Evolutionary conservation across 306 rosid genomes (phyloP), one percentile per base, ranked within the genome.

Genomic region (Fagus crenata): DNA sequence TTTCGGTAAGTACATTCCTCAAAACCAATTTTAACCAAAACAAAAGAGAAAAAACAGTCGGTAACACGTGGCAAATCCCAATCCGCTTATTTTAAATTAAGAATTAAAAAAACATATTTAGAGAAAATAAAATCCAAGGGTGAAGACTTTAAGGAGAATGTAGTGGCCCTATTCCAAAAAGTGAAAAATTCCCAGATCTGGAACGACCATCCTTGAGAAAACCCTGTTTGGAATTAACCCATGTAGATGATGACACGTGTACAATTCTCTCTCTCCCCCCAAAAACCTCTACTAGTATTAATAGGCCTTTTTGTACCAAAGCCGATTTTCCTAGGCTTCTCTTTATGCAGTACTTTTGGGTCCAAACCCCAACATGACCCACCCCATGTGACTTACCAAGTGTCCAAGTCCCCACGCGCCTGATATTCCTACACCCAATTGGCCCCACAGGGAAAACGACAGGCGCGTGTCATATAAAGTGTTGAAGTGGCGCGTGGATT

Each of bases 191-290:
- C 76, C 75, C 76, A 75, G 80, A 82, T 73, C 73, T 73, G 73
- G 78, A 73, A 78, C 54, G 67, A 79, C 86, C 77, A 77, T 72
- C 84, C 82, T 85, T 76, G 86, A 85, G 80, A 36, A 65, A 72
- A 68, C 70, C 12, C 79, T 33, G 39, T 32, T 49, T 53, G 17
- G 7, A 54, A 11, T 22, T 33, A 40, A 11, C 56, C 61, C 41
- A 37, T 59, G 2, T 0, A 17, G 0, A 41, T 56, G 9, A 8
- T 0, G 75, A 69, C 80, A 75, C 82, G 84, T 73, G 75, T 5
- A 51, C 39, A 35, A 0, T 12, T 46, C 35, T 6, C 65, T 31
- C 39, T 22, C 18, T 55, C 17, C 31, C 22, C n/a, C 51, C 46
- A 2, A 35, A 72, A 28, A 5, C 11, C 49, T 60, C 2, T 32